Conservation (phyloP, 345 rosid genomes). For the Dipteronia sinensis region DNA sequence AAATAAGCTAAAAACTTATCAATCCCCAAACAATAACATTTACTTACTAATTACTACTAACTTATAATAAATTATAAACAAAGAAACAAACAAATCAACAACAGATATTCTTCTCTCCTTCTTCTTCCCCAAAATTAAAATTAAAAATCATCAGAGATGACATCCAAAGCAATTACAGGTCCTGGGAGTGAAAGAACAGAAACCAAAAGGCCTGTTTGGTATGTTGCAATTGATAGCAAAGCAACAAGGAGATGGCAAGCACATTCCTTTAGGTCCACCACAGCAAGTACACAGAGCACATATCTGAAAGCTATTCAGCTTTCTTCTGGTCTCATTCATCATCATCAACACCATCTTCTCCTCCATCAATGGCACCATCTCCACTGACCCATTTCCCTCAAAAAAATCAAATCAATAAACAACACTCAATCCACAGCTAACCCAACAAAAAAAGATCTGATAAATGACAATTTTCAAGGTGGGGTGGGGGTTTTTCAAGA, state of each 20-base stretch:
- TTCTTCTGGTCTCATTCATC: slow-evolving; percentile 77
- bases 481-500: neutral
- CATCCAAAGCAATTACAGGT: slow-evolving; percentile 94
- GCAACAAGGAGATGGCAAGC: slow-evolving; percentile 93
- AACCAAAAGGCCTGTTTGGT: slow-evolving; percentile 94
- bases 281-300: slow-evolving; percentile 97
- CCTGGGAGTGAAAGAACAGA: slow-evolving; percentile 95
- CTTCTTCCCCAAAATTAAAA: slow-evolving; percentile 28
- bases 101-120: slow-evolving; percentile 38
- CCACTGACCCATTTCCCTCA: slow-evolving; percentile 53
- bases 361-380: slow-evolving; percentile 57
- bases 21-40: slow-evolving; percentile 25
- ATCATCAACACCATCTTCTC: slow-evolving; percentile 59
- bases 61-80: slow-evolving; percentile 27
- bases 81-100: slow-evolving; percentile 59
- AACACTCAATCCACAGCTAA: slow-evolving; percentile 31
- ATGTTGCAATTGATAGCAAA: slow-evolving; percentile 97
- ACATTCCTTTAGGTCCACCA: slow-evolving; percentile 78
- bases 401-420: slow-evolving; percentile 33
- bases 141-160: slow-evolving; percentile 50
- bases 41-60: neutral
- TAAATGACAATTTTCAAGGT: neutral
- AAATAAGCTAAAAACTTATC: slow-evolving; percentile 29
- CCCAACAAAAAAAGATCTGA: slow-evolving; percentile 40
- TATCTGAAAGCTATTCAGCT: slow-evolving; percentile 78